Percentiles rank a stretch among this genome's conserved stretches.
These are phyloP conservation scores for Syncephalastrum contaminatum DNA, from an alignment of 371 early-diverging fungal genomes.

Conservation along the genomic window DNA sequence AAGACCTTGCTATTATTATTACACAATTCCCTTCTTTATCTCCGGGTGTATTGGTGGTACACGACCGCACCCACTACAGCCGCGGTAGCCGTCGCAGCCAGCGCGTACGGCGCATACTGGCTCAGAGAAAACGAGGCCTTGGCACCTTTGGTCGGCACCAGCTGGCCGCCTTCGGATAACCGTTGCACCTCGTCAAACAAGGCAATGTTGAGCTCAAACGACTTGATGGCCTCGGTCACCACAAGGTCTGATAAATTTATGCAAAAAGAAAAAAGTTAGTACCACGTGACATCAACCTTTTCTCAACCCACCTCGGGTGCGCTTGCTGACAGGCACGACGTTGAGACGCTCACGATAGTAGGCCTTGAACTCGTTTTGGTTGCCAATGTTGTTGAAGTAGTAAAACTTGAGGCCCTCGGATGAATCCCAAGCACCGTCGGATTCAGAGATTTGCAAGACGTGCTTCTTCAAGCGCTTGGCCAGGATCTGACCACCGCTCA, in stretches of 20 bases:
- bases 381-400: conserved; percentile 48
- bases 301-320: conserved; percentile 28
- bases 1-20: too few species aligned
- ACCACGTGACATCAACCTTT: too few species aligned
- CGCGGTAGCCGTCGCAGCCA: neutral
- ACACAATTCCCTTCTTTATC: too few species aligned
- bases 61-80: too few species aligned
- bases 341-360: conserved; percentile 59
- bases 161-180: conserved; percentile 30
- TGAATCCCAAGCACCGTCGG: conserved; percentile 39
- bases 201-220: conserved; percentile 47
- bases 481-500: conserved; percentile 62
- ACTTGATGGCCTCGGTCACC: conserved; percentile 39
- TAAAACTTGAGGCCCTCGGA: conserved; percentile 54
- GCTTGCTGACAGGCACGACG: conserved; percentile 28
- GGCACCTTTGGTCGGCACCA: conserved; percentile 15
- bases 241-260: conserved; percentile 25
- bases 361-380: conserved; percentile 57
- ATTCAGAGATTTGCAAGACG: conserved; percentile 34
- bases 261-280: neutral
- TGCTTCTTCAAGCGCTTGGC: conserved; percentile 55
- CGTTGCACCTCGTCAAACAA: conserved; percentile 48
- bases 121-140: neutral
- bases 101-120: neutral
- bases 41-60: too few species aligned